phyloP scores from a whole-genome alignment of 2,329 filamentous ascomycete species.

The Emmonsia crescens region DNA sequence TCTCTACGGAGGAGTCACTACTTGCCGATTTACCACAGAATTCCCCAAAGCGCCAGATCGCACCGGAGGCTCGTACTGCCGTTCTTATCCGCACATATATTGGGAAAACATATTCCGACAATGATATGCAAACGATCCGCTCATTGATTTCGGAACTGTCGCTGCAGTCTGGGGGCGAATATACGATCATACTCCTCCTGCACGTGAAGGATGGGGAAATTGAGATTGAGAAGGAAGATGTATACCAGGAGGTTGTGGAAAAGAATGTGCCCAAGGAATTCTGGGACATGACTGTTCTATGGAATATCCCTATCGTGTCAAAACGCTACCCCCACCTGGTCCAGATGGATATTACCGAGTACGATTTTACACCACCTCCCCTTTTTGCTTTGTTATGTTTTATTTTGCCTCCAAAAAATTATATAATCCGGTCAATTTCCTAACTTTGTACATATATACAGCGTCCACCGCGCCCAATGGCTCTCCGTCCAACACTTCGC shows the following conservation, averaged over 20 bases:
- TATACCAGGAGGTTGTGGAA: conserved; percentile 49
- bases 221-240: conserved; percentile 64
- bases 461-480: conserved; percentile 54
- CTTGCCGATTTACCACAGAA: conserved; percentile 8
- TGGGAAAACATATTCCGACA: conserved; percentile 64
- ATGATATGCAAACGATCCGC: conserved; percentile 71
- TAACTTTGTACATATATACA: conserved; percentile 18
- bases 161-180: conserved; percentile 71
- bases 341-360: conserved; percentile 37
- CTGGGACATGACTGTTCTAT: conserved; percentile 58
- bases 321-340: conserved; percentile 26
- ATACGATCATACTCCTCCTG: conserved; percentile 74
- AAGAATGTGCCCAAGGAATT: conserved; percentile 60
- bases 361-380: conserved; percentile 27
- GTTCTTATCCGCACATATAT: conserved; percentile 76
- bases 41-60: conserved; percentile 7
- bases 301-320: conserved; percentile 50
- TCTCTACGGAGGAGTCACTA: conserved; percentile 24
- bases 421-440: conserved; percentile 19
- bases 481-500: conserved; percentile 66
- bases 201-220: conserved; percentile 69
- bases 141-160: conserved; percentile 74
- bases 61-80: conserved; percentile 52
- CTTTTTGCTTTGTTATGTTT: no score
- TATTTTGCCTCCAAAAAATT: background rate